Conservation (phyloP, 2,329 filamentous ascomycete species). For the Botrytis aclada region DNA sequence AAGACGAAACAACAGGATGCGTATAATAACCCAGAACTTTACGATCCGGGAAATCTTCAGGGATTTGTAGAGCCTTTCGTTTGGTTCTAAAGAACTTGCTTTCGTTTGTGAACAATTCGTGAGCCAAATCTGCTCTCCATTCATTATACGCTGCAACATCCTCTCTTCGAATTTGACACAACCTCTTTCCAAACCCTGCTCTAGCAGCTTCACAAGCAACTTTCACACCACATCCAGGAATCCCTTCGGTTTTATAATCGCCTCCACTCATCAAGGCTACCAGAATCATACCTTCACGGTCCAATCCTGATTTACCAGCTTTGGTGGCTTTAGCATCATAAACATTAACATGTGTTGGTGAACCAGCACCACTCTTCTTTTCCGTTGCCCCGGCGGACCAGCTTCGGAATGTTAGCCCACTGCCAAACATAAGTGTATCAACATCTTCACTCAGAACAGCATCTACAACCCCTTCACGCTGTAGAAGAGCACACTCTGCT, state of each 20-base stretch:
- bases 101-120: conserved; percentile 81
- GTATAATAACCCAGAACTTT: conserved; percentile 85
- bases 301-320: conserved; percentile 55
- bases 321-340: conserved; percentile 64
- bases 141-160: conserved; percentile 57
- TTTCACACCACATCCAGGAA: conserved; percentile 83
- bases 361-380: conserved; percentile 57
- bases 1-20: conserved; percentile 74
- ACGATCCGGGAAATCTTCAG: conserved; percentile 74
- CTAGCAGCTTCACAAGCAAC: conserved; percentile 85
- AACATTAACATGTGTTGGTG: conserved; percentile 80
- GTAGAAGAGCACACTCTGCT: conserved; percentile 87
- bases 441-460: conserved; percentile 95
- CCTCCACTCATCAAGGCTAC: conserved; percentile 94
- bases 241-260: conserved; percentile 86
- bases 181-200: conserved; percentile 76
- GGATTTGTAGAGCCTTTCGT: conserved; percentile 71
- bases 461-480: conserved; percentile 79
- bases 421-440: conserved; percentile 97
- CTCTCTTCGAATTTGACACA: conserved; percentile 63
- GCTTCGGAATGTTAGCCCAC: conserved; percentile 71
- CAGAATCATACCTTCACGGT: conserved; percentile 86
- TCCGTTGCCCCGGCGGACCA: conserved; percentile 66
- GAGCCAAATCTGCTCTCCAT: conserved; percentile 71
- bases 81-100: conserved; percentile 74